phyloP scores from a whole-genome alignment of 495 filamentous ascomycete genomes.

The Podospora conica region DNA sequence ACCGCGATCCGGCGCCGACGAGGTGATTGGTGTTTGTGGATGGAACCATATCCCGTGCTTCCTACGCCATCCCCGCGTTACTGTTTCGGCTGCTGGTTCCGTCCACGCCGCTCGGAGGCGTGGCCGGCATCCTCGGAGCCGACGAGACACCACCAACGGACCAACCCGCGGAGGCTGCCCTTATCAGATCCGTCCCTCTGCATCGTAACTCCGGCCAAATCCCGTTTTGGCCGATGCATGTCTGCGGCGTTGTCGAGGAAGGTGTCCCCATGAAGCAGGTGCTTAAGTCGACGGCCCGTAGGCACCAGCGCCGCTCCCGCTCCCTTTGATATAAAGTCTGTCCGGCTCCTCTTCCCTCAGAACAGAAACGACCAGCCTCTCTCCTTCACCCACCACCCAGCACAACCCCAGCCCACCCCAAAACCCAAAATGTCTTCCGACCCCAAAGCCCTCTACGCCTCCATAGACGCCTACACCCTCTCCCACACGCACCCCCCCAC shows the following conservation, averaged over 20 bases:
- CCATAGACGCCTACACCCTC: conserved; percentile 18
- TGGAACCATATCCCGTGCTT: neutral
- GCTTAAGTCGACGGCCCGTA: too few relatives aligned
- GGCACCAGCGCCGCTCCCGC: too few relatives aligned
- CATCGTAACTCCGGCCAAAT: neutral
- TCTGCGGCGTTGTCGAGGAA: neutral
- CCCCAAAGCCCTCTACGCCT: conserved; percentile 7
- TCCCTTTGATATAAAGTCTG: too few relatives aligned
- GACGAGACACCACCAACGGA: neutral
- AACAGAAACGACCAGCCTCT: too few relatives aligned
- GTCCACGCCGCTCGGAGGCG: neutral
- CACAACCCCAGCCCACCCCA: neutral
- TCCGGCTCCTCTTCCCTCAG: too few relatives aligned
- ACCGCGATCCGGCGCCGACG: too few relatives aligned
- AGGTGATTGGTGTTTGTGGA: neutral
- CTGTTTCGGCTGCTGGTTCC: too few relatives aligned
- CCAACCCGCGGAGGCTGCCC: neutral
- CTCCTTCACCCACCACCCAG: neutral
- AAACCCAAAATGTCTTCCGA: neutral
- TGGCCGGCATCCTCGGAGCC: neutral
- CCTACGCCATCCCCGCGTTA: neutral
- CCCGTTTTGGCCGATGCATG: neutral
- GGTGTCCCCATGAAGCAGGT: neutral
- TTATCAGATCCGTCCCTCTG: neutral
- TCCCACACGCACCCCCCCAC: conserved; percentile 13